Evolutionary conservation across 768 basidiomycete genomes (phyloP).

Genomic region (Podaxis carcinomalis): DNA sequence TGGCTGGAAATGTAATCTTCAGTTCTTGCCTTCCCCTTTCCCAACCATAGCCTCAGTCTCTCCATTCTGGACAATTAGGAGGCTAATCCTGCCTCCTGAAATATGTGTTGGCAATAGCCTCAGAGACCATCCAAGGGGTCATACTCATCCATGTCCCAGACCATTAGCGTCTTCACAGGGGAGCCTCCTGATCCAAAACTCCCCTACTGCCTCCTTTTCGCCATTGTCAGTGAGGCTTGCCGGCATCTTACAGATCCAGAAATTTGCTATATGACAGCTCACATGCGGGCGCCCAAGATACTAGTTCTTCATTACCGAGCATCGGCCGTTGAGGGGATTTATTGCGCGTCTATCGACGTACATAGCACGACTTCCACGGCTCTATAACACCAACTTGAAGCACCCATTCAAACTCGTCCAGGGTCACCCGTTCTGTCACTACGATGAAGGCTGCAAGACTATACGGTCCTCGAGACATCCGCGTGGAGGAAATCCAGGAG

Average conservation of each 20-base stretch:
- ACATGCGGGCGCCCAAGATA: neutral
- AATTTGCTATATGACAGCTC: neutral
- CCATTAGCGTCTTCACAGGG: neutral
- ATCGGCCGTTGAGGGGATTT: neutral
- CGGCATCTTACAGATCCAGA: neutral
- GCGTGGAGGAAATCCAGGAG: constrained; percentile 38
- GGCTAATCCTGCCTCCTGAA: neutral
- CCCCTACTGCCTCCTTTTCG: neutral
- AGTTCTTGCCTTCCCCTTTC: no score
- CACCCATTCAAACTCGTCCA: neutral
- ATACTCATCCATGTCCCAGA: neutral
- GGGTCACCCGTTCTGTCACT: no score
- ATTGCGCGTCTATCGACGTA: neutral
- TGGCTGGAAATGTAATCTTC: no score
- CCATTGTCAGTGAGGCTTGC: neutral
- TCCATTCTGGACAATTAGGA: no score
- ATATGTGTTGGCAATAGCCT: neutral
- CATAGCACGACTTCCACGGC: neutral
- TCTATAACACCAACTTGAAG: neutral
- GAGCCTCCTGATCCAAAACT: neutral
- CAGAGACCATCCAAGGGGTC: neutral
- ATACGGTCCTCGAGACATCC: constrained; percentile 39
- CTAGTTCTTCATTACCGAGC: neutral
- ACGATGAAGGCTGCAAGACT: constrained; percentile 46
- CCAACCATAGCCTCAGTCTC: no score